Base-by-base conservation (phyloP, 805 yeast genomes). In the Candida coquimbonensis region DNA sequence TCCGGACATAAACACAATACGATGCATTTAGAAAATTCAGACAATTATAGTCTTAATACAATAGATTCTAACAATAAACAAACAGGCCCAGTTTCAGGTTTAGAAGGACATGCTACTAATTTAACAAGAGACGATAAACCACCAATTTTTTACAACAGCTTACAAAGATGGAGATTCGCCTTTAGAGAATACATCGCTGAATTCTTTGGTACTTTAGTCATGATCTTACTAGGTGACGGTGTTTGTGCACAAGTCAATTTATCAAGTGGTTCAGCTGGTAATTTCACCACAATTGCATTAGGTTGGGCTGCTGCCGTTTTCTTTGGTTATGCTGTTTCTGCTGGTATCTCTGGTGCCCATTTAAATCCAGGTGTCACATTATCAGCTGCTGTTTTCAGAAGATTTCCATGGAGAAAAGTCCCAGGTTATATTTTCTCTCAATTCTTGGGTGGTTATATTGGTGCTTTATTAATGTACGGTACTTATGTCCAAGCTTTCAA, bases 261-360 rank as follows among this genome's bases (percentile, higher is more conserved):
- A 5, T 72, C 75, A 11, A 43, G 53, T 3, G 67, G 62, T 21
- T 45, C 53, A 7, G 65, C 65, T 35, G 78, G 78, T 53, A 64
- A 65, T 42, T 70, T 66, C 46, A 67, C 67, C 39, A 64, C 69
- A 17, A 60, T 74, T 43, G 71, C 72, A 4, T 53, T 75, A 36
- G 66, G 72, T n/a, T 76, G 80, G 80, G 81, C 77, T 39, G 63
- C 74, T 34, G 81, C 77, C 1, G 78, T 73, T 35, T 71, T 73
- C 54, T 56, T 75, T 55, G 81, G 80, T 41, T 74, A 73, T 53
- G 64, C 67, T 44, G 63, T 68, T 8, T 67, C 78, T 36, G 79
- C 79, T 48, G 81, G 81, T 52, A 64, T 75, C 44, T 74, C 80
- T 35, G 81, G 80, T 55, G 81, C 76, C n/a, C 81, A 76, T 58